Evolutionary conservation across 1,139 yeast genomes (phyloP), one percentile per base, ranked within the genome.

Genomic region (Meyerozyma smithsonii): DNA sequence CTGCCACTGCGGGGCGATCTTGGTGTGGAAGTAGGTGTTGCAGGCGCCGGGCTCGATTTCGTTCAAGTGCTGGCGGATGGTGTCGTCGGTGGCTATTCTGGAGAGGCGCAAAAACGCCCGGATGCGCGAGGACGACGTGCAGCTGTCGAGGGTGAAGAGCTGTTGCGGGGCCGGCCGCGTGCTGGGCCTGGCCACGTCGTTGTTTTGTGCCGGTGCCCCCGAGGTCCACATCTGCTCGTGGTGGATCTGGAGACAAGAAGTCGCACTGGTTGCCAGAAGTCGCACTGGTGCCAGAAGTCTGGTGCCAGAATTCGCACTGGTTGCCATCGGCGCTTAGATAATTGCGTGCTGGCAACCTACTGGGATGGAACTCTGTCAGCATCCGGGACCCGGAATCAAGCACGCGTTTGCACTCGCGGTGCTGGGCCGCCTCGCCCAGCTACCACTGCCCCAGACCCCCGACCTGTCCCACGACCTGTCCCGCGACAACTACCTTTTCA

Each of bases 31-130:
- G 46, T 61, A 69, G 6, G 38, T 38, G 34, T 57, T 61, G 48
- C 74, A 69, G 4, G 42, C 37, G 2, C 35, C 40, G 2, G 47
- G 37, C 11, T 52, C 42, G 14, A 52, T 40, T 40, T 60, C 69
- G 46, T 68, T 68, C 41, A 70, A 48, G 47, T 68, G 74, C 33
- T 66, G 68, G 19, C 59, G 51, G 18, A 70, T 59, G 12, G 65
- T 51, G 46, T 70, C 76, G 46, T 70, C 76, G 11, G 70, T 59
- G 15, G 67, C 62, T 16, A 60, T 42, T 38, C 76, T 47, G 5
- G 74, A 68, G 11, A 61, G 56, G 8, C 64, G 54, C n/a, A 70
- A 56, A 48, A 70, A 70, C 15, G 64, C 66, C 36, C 70, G 51
- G 42, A 69, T 56, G 30, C 73, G 48, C 2, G 64, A 42, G 3